Percentiles rank a stretch among this genome's conserved stretches.
Conservation (phyloP, 805 yeast genomes). For the Yamadazyma philogaea region DNA sequence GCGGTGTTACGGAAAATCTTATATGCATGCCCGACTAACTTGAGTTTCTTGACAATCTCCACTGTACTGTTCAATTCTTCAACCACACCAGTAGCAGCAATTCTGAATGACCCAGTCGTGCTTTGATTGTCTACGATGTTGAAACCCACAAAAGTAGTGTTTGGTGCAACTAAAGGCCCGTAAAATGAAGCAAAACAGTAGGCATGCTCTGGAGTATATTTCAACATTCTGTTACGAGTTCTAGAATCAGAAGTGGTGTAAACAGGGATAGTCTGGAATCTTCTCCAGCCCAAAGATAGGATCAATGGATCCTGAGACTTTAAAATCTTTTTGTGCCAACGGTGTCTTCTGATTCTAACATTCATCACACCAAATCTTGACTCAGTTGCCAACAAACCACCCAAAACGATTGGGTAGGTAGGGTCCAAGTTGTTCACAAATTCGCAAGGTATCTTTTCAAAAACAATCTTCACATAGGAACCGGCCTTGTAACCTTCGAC, state of each 20-base stretch:
- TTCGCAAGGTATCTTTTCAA: slow-evolving; percentile 83
- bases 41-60: slow-evolving; percentile 93
- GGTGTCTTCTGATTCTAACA: slow-evolving; percentile 92
- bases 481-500: slow-evolving; percentile 95
- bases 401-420: slow-evolving; percentile 77
- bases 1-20: slow-evolving; percentile 95
- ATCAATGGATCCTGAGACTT: slow-evolving; percentile 95
- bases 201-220: slow-evolving; percentile 97
- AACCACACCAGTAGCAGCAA: slow-evolving; percentile 95
- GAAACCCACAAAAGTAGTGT: slow-evolving; percentile 95
- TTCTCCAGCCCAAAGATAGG: slow-evolving; percentile 94
- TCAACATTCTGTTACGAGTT: slow-evolving; percentile 96
- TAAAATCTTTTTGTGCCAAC: slow-evolving; percentile 97
- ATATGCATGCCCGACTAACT: slow-evolving; percentile 91
- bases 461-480: slow-evolving; percentile 84
- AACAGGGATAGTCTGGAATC: slow-evolving; percentile 94
- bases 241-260: slow-evolving; percentile 97
- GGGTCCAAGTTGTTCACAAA: slow-evolving; percentile 86
- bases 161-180: slow-evolving; percentile 96
- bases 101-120: slow-evolving; percentile 87
- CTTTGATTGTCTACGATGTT: slow-evolving; percentile 80
- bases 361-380: slow-evolving; percentile 89
- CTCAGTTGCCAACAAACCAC: slow-evolving; percentile 89
- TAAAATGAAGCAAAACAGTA: slow-evolving; percentile 94
- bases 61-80: slow-evolving; percentile 87